phyloP scores from a whole-genome alignment of 345 rosid species.

The Brassica cretica region DNA sequence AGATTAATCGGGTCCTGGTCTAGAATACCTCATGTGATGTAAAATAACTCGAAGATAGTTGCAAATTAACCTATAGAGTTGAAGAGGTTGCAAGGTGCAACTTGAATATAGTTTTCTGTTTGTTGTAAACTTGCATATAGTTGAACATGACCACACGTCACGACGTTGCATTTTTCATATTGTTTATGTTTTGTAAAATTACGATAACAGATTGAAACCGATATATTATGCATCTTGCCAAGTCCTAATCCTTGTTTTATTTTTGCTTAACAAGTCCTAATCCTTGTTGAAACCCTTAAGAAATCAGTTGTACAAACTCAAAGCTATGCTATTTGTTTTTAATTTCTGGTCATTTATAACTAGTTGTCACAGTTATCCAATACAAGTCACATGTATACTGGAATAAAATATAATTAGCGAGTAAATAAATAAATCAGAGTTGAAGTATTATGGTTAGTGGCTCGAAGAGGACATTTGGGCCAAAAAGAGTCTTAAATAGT shows the following conservation, averaged over 20 bases:
- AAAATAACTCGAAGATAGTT: not conserved
- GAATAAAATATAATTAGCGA: not conserved
- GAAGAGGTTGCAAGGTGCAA: not conserved
- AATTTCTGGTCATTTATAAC: not conserved
- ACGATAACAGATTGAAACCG: not conserved
- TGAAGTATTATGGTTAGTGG: slow-evolving; percentile 5
- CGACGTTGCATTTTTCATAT: not conserved
- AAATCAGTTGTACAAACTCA: not conserved
- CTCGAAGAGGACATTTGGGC: slow-evolving; percentile 17
- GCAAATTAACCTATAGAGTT: not conserved
- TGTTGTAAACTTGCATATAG: not conserved
- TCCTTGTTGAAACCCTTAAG: not conserved
- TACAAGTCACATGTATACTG: not conserved
- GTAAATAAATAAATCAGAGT: not conserved
- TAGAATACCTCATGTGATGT: not conserved
- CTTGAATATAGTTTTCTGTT: not conserved
- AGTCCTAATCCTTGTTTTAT: not conserved
- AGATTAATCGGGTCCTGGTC: not conserved
- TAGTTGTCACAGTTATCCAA: not conserved
- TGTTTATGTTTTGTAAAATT: not conserved
- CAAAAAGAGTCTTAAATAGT: not conserved
- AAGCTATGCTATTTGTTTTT: not conserved
- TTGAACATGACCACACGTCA: not conserved
- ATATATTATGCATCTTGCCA: not conserved
- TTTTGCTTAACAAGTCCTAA: not conserved